Conservation (phyloP, 2,329 filamentous ascomycete genomes). For the Helminthosporium solani region DNA sequence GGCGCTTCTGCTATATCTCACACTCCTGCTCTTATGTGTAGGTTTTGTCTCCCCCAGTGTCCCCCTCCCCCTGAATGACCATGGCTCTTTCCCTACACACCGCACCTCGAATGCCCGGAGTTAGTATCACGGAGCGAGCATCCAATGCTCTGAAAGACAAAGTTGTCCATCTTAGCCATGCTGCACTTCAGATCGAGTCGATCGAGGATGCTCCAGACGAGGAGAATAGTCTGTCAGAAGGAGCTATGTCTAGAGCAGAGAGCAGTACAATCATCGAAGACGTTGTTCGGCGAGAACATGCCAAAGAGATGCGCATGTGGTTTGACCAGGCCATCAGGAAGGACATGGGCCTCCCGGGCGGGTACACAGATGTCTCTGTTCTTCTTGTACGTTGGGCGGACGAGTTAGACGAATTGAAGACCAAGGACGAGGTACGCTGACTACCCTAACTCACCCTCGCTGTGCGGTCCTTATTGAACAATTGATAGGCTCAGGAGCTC, state of each 20-base stretch:
- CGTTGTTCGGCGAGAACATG: constrained; percentile 16
- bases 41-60: constrained; percentile 18
- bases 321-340: constrained; percentile 33
- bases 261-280: constrained; percentile 13
- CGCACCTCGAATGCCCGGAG: constrained; percentile 10
- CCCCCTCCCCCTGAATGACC: constrained; percentile 7
- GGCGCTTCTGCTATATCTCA: constrained; percentile 17
- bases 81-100: constrained; percentile 15
- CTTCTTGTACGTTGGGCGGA: constrained; percentile 41
- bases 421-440: constrained; percentile 30
- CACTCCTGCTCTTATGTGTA: neutral
- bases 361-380: constrained; percentile 39
- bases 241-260: constrained; percentile 4
- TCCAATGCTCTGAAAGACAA: constrained; percentile 19
- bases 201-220: constrained; percentile 19
- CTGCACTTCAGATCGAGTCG: constrained; percentile 25
- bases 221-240: constrained; percentile 1
- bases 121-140: constrained; percentile 15
- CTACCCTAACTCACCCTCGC: neutral
- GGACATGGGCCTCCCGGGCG: constrained; percentile 33
- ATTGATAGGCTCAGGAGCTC: constrained; percentile 31
- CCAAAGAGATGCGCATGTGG: constrained; percentile 33
- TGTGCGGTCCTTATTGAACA: neutral
- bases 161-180: constrained; percentile 28
- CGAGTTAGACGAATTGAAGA: constrained; percentile 37